Conservation (phyloP, 805 yeast species). For the Metschnikowia peoriensis region DNA sequence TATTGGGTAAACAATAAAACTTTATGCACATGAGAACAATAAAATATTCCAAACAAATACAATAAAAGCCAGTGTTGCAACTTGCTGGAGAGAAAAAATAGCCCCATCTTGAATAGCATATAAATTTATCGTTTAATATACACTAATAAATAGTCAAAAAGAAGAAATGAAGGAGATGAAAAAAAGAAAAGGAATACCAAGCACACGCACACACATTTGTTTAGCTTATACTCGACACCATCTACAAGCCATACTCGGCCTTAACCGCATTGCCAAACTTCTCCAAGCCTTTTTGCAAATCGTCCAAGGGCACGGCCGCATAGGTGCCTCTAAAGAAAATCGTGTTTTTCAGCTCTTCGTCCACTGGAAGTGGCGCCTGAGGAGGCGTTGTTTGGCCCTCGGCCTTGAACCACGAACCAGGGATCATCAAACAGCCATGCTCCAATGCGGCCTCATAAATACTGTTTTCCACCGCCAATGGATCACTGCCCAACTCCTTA, state of each 20-base stretch:
- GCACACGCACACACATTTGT: too few species aligned
- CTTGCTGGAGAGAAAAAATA: too few species aligned
- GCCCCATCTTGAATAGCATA: too few species aligned
- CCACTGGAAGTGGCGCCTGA: constrained; percentile 47
- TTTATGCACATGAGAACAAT: too few species aligned
- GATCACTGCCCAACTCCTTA: constrained; percentile 42
- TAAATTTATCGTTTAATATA: too few species aligned
- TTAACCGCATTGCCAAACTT: constrained; percentile 65
- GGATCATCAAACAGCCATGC: constrained; percentile 69
- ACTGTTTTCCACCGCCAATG: constrained; percentile 60
- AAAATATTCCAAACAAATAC: too few species aligned
- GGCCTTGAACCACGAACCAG: constrained; percentile 78
- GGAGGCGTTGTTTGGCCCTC: constrained; percentile 56
- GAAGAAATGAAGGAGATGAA: too few species aligned
- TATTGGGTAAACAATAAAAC: too few species aligned
- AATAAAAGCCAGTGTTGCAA: too few species aligned
- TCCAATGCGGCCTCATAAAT: constrained; percentile 60
- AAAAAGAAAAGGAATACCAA: too few species aligned
- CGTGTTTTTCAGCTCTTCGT: constrained; percentile 41
- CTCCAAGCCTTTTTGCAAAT: constrained; percentile 57
- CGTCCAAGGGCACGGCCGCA: constrained; percentile 77
- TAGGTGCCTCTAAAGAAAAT: constrained; percentile 85
- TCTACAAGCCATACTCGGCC: constrained; percentile 48
- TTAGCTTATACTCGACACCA: too few species aligned
- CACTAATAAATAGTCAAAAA: too few species aligned